Evolutionary conservation across 495 filamentous ascomycete species (phyloP).

Genomic region (Trichoderma reesei): DNA sequence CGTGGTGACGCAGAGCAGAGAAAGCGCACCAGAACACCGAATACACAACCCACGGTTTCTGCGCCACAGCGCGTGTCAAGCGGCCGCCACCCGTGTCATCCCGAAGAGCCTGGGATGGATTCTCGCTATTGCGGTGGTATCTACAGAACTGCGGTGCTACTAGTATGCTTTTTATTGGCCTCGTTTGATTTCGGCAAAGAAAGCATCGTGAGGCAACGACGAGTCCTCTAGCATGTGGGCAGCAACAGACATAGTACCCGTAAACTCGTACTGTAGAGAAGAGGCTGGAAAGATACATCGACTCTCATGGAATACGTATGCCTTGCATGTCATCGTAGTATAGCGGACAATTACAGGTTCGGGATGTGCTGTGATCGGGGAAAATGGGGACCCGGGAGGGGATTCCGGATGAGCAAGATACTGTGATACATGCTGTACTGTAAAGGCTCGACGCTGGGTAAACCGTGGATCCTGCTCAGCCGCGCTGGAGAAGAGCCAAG

Average conservation of each 20-base stretch:
- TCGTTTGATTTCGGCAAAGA: too few species aligned
- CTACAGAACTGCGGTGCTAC: too few species aligned
- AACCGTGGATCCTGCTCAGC: too few species aligned
- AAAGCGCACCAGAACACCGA: neutral
- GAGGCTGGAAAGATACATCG: too few species aligned
- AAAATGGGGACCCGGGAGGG: neutral
- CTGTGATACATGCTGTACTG: neutral
- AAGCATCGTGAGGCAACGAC: too few species aligned
- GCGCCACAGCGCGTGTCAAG: slow-evolving; percentile 5
- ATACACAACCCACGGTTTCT: neutral
- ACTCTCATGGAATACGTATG: too few species aligned
- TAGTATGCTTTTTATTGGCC: too few species aligned
- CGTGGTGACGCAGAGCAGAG: neutral
- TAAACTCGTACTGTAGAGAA: too few species aligned
- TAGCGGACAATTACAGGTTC: neutral
- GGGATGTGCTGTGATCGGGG: neutral
- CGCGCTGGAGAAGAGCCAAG: too few species aligned
- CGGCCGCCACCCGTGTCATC: slow-evolving; percentile 3
- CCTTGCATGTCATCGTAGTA: neutral
- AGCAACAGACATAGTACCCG: too few species aligned
- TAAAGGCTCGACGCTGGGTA: too few species aligned
- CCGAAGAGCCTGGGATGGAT: neutral
- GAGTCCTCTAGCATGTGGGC: neutral
- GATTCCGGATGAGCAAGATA: neutral
- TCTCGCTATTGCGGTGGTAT: neutral